Evolutionary conservation across 306 rosid species (phyloP).

Genomic region (Ormosia emarginata): DNA sequence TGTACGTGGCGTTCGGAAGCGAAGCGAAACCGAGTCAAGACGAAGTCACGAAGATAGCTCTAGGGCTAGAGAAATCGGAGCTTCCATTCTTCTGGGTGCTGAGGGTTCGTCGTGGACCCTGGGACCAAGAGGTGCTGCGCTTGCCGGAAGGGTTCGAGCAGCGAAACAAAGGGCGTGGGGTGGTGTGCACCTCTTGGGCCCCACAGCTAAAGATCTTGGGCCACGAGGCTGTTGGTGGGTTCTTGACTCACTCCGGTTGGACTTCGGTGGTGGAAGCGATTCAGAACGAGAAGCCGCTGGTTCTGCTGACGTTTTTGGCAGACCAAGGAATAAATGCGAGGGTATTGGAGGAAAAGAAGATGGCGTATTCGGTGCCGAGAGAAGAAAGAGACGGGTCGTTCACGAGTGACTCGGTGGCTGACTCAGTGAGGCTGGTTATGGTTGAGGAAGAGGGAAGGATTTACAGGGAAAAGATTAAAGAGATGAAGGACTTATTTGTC

Average conservation of each 20-base stretch:
- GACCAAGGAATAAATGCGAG: constrained; percentile 33
- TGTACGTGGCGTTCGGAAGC: constrained; percentile 54
- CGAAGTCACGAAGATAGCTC: constrained; percentile 38
- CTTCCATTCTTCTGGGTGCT: constrained; percentile 44
- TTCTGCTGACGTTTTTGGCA: constrained; percentile 10
- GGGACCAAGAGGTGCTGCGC: not conserved
- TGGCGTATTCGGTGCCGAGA: constrained; percentile 32
- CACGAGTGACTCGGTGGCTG: constrained; percentile 23
- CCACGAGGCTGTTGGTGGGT: constrained; percentile 37
- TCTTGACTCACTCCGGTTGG: constrained; percentile 53
- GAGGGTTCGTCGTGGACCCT: not conserved
- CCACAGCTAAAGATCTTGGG: constrained; percentile 43
- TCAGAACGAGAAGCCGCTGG: constrained; percentile 24
- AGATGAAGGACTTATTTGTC: constrained; percentile 28
- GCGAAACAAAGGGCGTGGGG: constrained; percentile 26
- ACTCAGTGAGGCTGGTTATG: constrained; percentile 29
- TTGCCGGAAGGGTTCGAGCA: constrained; percentile 52
- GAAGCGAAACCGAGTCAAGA: constrained; percentile 42
- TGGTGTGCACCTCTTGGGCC: constrained; percentile 41
- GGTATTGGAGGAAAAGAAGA: constrained; percentile 36
- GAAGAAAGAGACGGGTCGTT: constrained; percentile 37
- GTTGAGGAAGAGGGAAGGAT: constrained; percentile 32
- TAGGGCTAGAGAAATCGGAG: constrained; percentile 38
- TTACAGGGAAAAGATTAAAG: constrained; percentile 30
- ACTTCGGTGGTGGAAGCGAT: constrained; percentile 33